A percentile compares a stretch with the other conserved stretches of the same genome.
These are phyloP conservation scores for Tephrocybe rancida DNA, from an alignment of 768 basidiomycete genomes.

Conservation along the genomic window DNA sequence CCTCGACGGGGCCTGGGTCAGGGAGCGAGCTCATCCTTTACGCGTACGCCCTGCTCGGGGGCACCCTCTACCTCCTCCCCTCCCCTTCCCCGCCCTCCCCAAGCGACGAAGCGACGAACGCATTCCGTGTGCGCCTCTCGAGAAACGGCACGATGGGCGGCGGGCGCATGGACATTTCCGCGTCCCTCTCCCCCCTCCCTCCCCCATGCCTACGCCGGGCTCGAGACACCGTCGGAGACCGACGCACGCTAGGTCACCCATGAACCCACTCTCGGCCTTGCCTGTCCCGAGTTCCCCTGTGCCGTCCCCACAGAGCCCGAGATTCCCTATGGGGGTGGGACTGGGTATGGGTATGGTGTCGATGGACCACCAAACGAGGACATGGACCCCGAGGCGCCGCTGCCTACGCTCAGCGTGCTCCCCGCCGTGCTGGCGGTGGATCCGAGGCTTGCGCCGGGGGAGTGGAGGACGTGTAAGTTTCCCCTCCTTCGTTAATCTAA, in stretches of 20 bases:
- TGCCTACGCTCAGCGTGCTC: conserved; percentile 87
- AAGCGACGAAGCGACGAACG: conserved; percentile 48
- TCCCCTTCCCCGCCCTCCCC: conserved; percentile 36
- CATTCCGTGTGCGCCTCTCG: conserved; percentile 51
- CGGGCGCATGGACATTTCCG: conserved; percentile 80
- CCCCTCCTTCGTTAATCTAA: background rate
- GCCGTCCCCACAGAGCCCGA: conserved; percentile 2
- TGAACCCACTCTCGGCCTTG: no score
- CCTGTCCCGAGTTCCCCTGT: no score
- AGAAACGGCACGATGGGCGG: conserved; percentile 61
- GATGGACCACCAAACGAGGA: conserved; percentile 35
- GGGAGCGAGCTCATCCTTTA: conserved; percentile 78
- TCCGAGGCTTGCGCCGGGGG: conserved; percentile 77
- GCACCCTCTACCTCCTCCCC: conserved; percentile 63
- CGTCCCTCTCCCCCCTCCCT: conserved; percentile 35
- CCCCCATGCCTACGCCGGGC: conserved; percentile 5
- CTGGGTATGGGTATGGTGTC: conserved; percentile 18
- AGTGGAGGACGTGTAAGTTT: conserved; percentile 78
- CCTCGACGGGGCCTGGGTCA: conserved; percentile 40
- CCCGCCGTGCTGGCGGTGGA: conserved; percentile 92
- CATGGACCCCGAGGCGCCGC: conserved; percentile 60
- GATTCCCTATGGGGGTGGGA: conserved; percentile 22
- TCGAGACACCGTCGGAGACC: conserved; percentile 25
- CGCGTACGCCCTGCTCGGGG: conserved; percentile 81
- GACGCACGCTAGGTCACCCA: no score